Evolutionary conservation across 2,329 filamentous ascomycete genomes (phyloP), one percentile per base, ranked within the genome.

Genomic region (Albifimbria verrucaria): DNA sequence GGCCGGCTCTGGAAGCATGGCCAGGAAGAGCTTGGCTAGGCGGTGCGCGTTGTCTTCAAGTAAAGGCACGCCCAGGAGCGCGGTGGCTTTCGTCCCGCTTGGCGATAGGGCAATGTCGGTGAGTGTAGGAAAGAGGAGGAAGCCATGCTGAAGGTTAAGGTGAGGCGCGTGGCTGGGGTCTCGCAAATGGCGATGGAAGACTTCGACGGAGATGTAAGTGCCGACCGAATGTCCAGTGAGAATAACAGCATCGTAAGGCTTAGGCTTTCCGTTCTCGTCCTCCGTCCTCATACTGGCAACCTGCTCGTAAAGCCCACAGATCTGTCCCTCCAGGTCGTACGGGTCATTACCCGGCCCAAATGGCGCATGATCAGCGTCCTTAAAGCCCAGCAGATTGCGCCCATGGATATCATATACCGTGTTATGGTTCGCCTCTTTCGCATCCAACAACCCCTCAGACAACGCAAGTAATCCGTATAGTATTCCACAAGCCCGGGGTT

Each of bases 401-500:
- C 82, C 83, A 55, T 80, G 77, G 47, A 88, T 72, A 59, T 85
- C 77, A 62, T 83, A 80, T 2, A 72, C 65, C 7, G 69, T 64
- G 45, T 55, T 57, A 25, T 52, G 17, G 7, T 18, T 47, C 6
- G 44, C 47, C 56, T 76, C 73, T 6, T 67, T 68, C 22, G 68
- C 68, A 57, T 79, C 72, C 12, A 90, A 71, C 12, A 83, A 69
- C 1, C 69, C 65, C 83, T 76, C 2, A 92, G 71, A 15, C 77
- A 73, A 0, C 73, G 73, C 11, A 92, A 75, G 68, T 91, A 93
- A 36, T 81, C 77, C 53, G 72, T 73, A 69, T 93, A 93, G 76
- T 89, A 93, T 52, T 79, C 81, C 49, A 92, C 80, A 18, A 91
- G 75, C 5, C 89, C 89, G 5, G 89, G 89, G 59, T 93, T 93